A percentile compares a stretch with the other conserved stretches of the same genome.
These are phyloP conservation scores for Acanthamoeba sp. DNA, from an alignment of 208 protist genomes.

Conservation along the genomic window DNA sequence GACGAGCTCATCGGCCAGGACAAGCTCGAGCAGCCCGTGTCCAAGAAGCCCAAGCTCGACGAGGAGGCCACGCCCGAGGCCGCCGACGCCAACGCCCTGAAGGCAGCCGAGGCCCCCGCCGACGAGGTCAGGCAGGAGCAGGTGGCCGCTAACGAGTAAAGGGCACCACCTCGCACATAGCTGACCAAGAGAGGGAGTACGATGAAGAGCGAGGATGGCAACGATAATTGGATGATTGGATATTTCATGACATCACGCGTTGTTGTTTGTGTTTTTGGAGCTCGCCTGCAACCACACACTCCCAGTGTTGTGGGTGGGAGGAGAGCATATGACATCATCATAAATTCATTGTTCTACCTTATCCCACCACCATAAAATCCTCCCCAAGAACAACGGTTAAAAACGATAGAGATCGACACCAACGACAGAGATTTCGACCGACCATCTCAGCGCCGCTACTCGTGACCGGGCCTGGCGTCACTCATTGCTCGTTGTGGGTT, in stretches of 20 bases:
- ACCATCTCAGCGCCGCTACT: too few species aligned
- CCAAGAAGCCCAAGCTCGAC: constrained; percentile 48
- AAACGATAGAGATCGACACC: too few species aligned
- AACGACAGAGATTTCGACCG: too few species aligned
- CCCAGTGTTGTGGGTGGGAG: too few species aligned
- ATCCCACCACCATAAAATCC: too few species aligned
- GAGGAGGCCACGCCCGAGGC: constrained; percentile 23
- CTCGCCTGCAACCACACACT: too few species aligned
- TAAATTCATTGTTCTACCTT: too few species aligned
- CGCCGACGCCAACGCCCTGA: neutral
- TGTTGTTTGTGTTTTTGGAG: neutral
- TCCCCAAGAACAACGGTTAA: too few species aligned
- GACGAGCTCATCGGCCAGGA: constrained; percentile 20
- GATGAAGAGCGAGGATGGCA: neutral
- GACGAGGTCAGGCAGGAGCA: constrained; percentile 5
- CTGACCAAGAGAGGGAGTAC: neutral
- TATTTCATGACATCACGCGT: constrained; percentile 7
- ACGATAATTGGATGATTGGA: neutral
- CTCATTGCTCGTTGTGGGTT: too few species aligned
- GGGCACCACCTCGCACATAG: neutral
- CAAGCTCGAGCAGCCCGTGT: constrained; percentile 13
- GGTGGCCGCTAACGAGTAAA: neutral
- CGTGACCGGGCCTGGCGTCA: too few species aligned
- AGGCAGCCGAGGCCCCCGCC: neutral
- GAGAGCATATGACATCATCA: too few species aligned